Conservation (phyloP, 78 protist species). For the Protostelium mycophagum region DNA sequence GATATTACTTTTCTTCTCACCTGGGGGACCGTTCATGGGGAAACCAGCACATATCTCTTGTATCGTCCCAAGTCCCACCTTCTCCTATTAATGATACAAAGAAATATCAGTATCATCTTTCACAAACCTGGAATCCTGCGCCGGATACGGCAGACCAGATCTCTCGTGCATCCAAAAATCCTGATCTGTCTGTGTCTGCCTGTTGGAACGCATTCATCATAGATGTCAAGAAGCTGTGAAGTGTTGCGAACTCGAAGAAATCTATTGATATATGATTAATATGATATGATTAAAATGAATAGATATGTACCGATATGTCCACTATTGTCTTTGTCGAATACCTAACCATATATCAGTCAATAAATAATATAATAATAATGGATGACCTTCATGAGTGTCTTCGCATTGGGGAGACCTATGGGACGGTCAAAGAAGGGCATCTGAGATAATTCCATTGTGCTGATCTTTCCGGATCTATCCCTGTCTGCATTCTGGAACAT, state of each 20-base stretch:
- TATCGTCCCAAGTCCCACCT: background rate
- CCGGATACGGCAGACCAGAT: background rate
- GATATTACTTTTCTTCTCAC: too few species aligned
- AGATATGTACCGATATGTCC: background rate
- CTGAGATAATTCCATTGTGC: background rate
- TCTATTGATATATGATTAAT: too few species aligned
- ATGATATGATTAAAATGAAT: background rate
- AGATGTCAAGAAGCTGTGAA: background rate
- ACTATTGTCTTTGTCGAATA: background rate
- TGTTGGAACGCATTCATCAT: background rate
- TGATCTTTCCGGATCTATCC: background rate
- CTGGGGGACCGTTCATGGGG: background rate
- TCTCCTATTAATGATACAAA: too few species aligned
- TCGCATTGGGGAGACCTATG: background rate
- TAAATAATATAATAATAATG: too few species aligned
- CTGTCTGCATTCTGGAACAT: background rate
- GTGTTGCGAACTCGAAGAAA: background rate
- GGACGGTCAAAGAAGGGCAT: background rate
- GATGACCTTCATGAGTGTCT: background rate
- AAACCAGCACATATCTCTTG: background rate
- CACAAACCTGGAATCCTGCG: background rate
- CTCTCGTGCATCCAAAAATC: background rate
- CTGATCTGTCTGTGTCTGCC: background rate
- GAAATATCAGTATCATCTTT: too few species aligned
- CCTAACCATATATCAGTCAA: too few species aligned